Evolutionary conservation across 768 basidiomycete species (phyloP).

Genomic region (Tylopilus rubrobrunneus): DNA sequence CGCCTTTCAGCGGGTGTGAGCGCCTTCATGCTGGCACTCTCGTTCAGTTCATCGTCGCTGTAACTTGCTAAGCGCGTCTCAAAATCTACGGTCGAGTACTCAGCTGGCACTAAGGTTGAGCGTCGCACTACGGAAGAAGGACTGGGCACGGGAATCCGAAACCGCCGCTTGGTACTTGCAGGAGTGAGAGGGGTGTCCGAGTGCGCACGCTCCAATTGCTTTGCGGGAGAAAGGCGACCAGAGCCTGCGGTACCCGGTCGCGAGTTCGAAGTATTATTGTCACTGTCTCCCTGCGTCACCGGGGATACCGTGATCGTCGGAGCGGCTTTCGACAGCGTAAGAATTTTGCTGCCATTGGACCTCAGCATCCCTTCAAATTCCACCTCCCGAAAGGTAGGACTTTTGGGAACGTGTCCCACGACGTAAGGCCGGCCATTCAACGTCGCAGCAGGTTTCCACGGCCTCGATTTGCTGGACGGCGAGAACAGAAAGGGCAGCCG

Average conservation of each 20-base stretch:
- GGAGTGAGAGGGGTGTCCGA: slow-evolving; percentile 30
- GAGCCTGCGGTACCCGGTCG: slow-evolving; percentile 24
- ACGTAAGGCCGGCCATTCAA: slow-evolving; percentile 77
- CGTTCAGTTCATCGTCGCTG: slow-evolving; percentile 43
- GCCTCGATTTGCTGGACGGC: slow-evolving; percentile 41
- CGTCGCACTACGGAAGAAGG: slow-evolving; percentile 45
- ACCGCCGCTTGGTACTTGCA: slow-evolving; percentile 40
- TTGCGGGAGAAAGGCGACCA: slow-evolving; percentile 11
- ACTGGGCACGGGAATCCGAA: slow-evolving; percentile 59
- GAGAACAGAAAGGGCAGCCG: slow-evolving; percentile 70
- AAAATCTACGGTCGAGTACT: slow-evolving; percentile 80
- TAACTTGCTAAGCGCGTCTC: slow-evolving; percentile 74
- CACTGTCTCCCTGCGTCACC: slow-evolving; percentile 24
- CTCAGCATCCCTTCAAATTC: slow-evolving; percentile 78
- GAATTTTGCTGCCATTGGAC: slow-evolving; percentile 45
- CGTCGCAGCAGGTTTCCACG: slow-evolving; percentile 81
- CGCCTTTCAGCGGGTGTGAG: slow-evolving; percentile 40
- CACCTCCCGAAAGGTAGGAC: slow-evolving; percentile 56
- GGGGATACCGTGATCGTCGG: slow-evolving; percentile 25
- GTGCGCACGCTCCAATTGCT: slow-evolving; percentile 22
- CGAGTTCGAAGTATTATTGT: slow-evolving; percentile 24
- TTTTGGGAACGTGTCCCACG: slow-evolving; percentile 51
- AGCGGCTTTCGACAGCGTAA: slow-evolving; percentile 28
- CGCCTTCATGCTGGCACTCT: slow-evolving; percentile 38
- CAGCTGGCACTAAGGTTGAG: slow-evolving; percentile 57